Percentiles rank a stretch among this genome's conserved stretches.
These are phyloP conservation scores for Vigna radiata DNA, from an alignment of 306 rosid genomes.

Conservation along the genomic window DNA sequence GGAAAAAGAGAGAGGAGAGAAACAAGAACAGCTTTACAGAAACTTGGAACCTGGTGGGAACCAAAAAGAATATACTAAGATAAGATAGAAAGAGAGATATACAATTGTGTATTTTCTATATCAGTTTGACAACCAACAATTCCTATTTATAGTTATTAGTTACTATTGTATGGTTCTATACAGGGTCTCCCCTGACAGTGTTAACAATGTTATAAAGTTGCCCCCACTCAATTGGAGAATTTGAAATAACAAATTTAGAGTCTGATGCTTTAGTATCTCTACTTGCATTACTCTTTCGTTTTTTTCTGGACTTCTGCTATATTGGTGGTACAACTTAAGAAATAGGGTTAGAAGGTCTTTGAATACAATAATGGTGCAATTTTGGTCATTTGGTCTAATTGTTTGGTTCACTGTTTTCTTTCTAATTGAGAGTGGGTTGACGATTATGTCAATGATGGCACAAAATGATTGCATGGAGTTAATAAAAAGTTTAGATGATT, in stretches of 20 bases:
- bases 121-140: no score
- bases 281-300: background rate
- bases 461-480: background rate
- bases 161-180: no score
- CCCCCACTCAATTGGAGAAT: background rate
- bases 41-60: no score
- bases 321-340: background rate
- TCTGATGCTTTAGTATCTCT: slow-evolving; percentile 1
- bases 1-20: no score
- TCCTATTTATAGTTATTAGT: no score
- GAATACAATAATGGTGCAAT: background rate
- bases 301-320: background rate
- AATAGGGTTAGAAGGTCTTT: background rate
- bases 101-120: no score
- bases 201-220: no score
- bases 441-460: background rate
- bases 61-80: no score
- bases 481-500: slow-evolving; percentile 1
- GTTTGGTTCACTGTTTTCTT: slow-evolving; percentile 17
- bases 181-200: no score
- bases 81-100: no score
- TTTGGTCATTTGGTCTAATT: slow-evolving; percentile 18
- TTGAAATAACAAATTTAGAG: slow-evolving; percentile 1
- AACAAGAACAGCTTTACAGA: no score
- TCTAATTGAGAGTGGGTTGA: slow-evolving; percentile 1